A percentile compares a stretch with the other conserved stretches of the same genome.
phyloP scores from a whole-genome alignment of 352 stramenopile species.

The Globisporangium yorkense region DNA sequence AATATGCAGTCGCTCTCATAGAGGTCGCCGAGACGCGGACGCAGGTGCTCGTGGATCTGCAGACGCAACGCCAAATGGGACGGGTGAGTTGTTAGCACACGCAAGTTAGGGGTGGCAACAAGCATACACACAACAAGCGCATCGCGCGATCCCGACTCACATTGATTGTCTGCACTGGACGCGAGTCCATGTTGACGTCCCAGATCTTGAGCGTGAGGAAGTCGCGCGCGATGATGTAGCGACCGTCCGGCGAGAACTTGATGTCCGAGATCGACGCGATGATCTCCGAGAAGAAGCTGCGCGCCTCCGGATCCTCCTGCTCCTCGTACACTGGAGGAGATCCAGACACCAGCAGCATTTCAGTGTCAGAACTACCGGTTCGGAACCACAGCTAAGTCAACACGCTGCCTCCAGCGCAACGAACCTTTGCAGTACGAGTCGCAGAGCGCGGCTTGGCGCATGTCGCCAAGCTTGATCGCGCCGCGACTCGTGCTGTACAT shows the following conservation, averaged over 20 bases:
- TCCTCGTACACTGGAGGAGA: constrained; percentile 63
- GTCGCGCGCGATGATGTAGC: constrained; percentile 93
- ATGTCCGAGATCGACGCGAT: constrained; percentile 94
- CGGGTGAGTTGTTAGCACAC: too few species aligned
- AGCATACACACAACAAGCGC: too few species aligned
- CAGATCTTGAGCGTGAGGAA: constrained; percentile 96
- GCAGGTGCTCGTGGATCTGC: constrained; percentile 91
- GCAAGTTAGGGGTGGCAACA: too few species aligned
- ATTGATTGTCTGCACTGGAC: constrained; percentile 91
- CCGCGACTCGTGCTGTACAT: constrained; percentile 94
- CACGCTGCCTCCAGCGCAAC: background rate
- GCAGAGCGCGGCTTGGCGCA: constrained; percentile 88
- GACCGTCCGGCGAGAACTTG: constrained; percentile 90
- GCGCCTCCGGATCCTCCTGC: constrained; percentile 64
- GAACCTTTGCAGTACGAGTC: constrained; percentile 75
- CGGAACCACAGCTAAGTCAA: background rate
- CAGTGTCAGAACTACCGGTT: background rate
- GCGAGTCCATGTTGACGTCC: constrained; percentile 93
- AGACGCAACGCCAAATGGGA: background rate
- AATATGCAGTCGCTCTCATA: constrained; percentile 97
- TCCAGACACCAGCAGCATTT: background rate
- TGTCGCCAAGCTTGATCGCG: constrained; percentile 91
- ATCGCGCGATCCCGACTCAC: constrained; percentile 32
- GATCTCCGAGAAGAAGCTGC: constrained; percentile 96
- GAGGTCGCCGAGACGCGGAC: constrained; percentile 80